Evolutionary conservation across 2,329 filamentous ascomycete species (phyloP).

Genomic region (Penicillium brasilianum): DNA sequence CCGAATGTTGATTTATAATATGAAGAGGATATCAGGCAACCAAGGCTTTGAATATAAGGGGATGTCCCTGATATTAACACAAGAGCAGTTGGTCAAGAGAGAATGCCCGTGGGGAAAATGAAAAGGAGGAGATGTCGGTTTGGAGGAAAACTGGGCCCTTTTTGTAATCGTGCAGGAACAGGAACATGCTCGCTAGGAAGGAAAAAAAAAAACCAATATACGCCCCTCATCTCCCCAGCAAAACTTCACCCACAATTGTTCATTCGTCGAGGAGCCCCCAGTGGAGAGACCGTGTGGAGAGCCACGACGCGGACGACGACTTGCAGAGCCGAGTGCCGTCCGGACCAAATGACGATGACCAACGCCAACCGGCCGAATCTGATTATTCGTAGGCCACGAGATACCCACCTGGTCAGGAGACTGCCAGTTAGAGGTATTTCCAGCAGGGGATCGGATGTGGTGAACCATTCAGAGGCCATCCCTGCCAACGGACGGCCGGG

Average conservation of each 20-base stretch:
- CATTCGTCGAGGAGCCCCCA: conserved; percentile 14
- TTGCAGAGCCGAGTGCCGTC: conserved; percentile 11
- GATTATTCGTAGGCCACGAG: conserved; percentile 24
- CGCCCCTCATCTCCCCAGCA: conserved; percentile 1
- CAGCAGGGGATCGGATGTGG: conserved; percentile 23
- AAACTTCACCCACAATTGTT: conserved; percentile 10
- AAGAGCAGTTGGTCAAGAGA: neutral
- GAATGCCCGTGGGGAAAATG: conserved; percentile 26
- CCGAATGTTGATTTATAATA: neutral
- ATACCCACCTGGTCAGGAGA: conserved; percentile 17
- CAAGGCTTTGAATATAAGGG: neutral
- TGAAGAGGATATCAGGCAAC: neutral
- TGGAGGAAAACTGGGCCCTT: conserved; percentile 23
- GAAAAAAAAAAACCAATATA: conserved; percentile 4
- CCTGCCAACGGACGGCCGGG: conserved; percentile 9
- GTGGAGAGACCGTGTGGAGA: conserved; percentile 31
- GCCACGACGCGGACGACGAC: conserved; percentile 19
- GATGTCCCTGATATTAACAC: neutral
- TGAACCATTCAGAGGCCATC: conserved; percentile 25
- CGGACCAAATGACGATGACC: conserved; percentile 16
- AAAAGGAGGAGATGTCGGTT: conserved; percentile 4
- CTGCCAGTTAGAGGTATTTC: conserved; percentile 25
- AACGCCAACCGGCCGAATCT: conserved; percentile 25
- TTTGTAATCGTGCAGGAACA: conserved; percentile 25
- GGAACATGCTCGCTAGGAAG: conserved; percentile 4